phyloP scores from a whole-genome alignment of 2,329 filamentous ascomycete genomes.

The Fusarium cyanostomum region DNA sequence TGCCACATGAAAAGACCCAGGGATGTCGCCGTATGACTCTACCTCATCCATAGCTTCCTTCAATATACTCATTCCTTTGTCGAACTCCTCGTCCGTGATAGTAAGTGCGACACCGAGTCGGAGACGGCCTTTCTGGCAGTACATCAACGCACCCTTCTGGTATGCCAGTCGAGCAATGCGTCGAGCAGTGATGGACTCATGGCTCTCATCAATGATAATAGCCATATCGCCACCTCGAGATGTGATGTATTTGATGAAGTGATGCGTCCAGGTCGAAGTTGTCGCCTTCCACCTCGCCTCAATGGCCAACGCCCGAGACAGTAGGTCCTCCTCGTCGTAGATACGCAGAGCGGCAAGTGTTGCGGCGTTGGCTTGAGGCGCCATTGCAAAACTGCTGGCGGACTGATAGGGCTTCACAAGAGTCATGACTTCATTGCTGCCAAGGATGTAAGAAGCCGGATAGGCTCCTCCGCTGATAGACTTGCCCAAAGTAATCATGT shows the following conservation, averaged over 20 bases:
- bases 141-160: slow-evolving; percentile 19
- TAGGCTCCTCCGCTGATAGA: slow-evolving; percentile 30
- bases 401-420: slow-evolving; percentile 17
- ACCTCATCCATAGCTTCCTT: slow-evolving; percentile 18
- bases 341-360: slow-evolving; percentile 5
- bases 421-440: slow-evolving; percentile 18
- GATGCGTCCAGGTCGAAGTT: slow-evolving; percentile 18
- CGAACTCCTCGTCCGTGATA: slow-evolving; percentile 27
- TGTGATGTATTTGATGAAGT: slow-evolving; percentile 15
- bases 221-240: slow-evolving; percentile 23
- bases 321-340: slow-evolving; percentile 24
- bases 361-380: slow-evolving; percentile 16
- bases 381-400: slow-evolving; percentile 20
- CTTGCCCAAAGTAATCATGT: slow-evolving; percentile 37
- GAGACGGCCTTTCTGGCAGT: slow-evolving; percentile 9
- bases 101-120: slow-evolving; percentile 17
- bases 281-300: slow-evolving; percentile 15
- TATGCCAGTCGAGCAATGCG: slow-evolving; percentile 16
- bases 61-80: slow-evolving; percentile 16
- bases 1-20: slow-evolving; percentile 21
- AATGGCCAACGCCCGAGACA: slow-evolving; percentile 9
- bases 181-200: slow-evolving; percentile 13
- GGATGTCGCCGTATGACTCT: slow-evolving; percentile 17
- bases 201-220: slow-evolving; percentile 10
- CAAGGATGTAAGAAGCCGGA: slow-evolving; percentile 28